Evolutionary conservation across 257 asterid species (phyloP), one percentile per base, ranked within the genome.

Genomic region (Solanum neorickii): DNA sequence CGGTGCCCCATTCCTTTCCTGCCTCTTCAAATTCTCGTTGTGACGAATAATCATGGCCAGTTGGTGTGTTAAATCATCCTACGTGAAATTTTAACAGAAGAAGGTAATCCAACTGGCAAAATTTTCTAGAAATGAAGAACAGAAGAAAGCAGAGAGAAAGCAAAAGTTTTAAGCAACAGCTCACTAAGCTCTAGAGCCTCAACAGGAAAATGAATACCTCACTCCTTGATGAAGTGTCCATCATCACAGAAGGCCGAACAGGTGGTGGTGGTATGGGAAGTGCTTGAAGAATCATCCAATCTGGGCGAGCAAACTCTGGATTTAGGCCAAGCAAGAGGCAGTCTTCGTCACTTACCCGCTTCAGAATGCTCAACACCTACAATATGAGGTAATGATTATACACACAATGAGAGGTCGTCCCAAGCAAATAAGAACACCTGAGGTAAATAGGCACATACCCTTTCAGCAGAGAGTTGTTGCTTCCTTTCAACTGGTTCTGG

Each of bases 261-360:
- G 99, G 99, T 65, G 99, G 99, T 52, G 99, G 99, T 59, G 99
- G 99, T 72, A 97, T 93, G 20, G 99, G 99, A 88, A 97, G 99
- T 90, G 90, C 99, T 94, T 97, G 99, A 91, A 97, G 98, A 90
- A 97, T 97, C 99, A 97, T 96, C 99, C 99, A 97, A 84, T 97
- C 99, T 18, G 99, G 99, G 62, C 99, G 99, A 47, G 99, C 99
- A 88, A 85, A 97, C 90, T 96, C 92, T 7, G 99, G 99, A 86
- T 92, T 93, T 88, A 97, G 94, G 69, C 99, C 99, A 91, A 97
- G 86, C 80, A 90, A 85, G 31, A 88, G 86, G 87, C 98, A 97
- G 86, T 97, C 99, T 85, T 96, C 99, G 88, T 97, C 99, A 87
- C 97, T 96, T 87, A 97, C 86, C 91, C 99, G 93, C 92, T 97